Conservation (phyloP, 108 stramenopile species). For the Nitzschia palea region DNA sequence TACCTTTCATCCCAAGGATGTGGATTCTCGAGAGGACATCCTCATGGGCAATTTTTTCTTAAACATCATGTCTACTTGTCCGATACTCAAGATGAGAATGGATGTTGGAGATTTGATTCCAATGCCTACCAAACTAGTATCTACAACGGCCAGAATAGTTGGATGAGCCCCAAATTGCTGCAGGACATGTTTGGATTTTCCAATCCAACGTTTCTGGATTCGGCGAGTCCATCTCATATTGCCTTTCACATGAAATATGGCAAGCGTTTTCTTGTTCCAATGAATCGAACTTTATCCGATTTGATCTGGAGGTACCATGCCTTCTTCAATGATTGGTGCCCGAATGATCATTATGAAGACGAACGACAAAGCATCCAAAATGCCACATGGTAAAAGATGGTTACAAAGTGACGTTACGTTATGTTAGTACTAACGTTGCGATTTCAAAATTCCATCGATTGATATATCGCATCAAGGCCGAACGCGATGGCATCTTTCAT, state of each 20-base stretch:
- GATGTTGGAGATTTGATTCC: not conserved
- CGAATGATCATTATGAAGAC: not conserved
- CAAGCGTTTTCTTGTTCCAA: not conserved
- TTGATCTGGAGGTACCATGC: constrained; percentile 1
- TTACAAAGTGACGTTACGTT: no score
- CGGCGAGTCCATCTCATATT: not conserved
- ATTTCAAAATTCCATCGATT: no score
- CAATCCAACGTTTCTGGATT: not conserved
- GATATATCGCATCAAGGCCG: no score
- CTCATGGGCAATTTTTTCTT: not conserved
- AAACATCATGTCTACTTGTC: not conserved
- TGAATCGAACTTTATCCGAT: not conserved
- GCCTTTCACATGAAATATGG: not conserved
- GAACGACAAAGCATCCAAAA: no score
- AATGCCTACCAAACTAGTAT: not conserved
- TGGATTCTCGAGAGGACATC: not conserved
- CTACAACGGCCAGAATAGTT: not conserved
- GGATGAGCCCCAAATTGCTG: not conserved
- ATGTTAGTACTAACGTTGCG: no score
- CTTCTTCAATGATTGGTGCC: not conserved
- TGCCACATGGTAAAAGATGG: no score
- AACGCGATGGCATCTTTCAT: no score
- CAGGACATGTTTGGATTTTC: not conserved
- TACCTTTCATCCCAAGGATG: not conserved
- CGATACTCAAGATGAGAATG: not conserved